Conservation (phyloP, 352 stramenopile species). For the Aphanomyces stellatus region DNA sequence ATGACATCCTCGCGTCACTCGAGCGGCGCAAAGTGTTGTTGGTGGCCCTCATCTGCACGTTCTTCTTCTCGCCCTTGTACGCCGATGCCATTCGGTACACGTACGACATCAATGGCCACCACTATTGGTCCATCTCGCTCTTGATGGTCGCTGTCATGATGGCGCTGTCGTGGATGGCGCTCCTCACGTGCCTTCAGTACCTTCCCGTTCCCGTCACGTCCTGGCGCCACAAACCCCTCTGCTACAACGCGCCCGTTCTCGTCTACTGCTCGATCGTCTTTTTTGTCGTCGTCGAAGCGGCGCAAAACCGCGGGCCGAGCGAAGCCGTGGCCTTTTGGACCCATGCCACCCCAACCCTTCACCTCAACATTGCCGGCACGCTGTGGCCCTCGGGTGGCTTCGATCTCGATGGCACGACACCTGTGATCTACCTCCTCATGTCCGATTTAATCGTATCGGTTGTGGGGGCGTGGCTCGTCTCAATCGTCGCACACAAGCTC, state of each 20-base stretch:
- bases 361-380: background rate
- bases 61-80: background rate
- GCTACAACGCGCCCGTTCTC: background rate
- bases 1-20: conserved; percentile 8
- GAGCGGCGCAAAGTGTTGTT: conserved; percentile 17
- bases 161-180: conserved; percentile 3
- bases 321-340: background rate
- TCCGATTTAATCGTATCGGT: background rate
- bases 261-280: conserved; percentile 2
- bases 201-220: background rate
- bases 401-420: background rate
- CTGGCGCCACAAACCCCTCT: background rate
- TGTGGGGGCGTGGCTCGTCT: background rate
- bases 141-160: background rate
- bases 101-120: background rate
- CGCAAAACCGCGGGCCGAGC: background rate
- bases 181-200: background rate
- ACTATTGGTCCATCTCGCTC: background rate
- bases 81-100: background rate
- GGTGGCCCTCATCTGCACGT: background rate
- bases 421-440: conserved; percentile 8
- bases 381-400: background rate
- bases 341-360: background rate
- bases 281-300: background rate
- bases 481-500: background rate